Base-by-base conservation (phyloP, 345 rosid genomes). In the Linum trigynum region DNA sequence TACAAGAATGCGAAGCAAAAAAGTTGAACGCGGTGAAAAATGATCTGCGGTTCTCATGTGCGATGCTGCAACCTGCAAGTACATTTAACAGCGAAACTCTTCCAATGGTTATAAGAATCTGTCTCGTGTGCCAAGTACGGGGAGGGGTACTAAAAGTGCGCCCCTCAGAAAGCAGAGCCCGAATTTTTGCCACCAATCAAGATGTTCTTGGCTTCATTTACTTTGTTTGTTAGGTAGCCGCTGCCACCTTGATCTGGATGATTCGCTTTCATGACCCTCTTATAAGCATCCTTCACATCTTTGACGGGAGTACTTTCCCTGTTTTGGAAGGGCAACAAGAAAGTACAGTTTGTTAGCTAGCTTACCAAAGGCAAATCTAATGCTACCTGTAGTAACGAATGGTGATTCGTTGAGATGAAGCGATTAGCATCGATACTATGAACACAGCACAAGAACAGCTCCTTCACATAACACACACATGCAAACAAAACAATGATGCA, bases 191-290 rank as follows among this genome's bases (percentile, higher is more conserved):
- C 38, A 2, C 61, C 61, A 57, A 57, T 35, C 61, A 57, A 37
- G 38, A 57, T 57, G 38, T 57, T 37, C 35, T 57, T 57, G 8
- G 61, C 61, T 57, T 57, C 38, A 12, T 57, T 57, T 10, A 57
- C 38, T 57, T 57, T 57, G 38, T 32, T 17, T 17, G 61, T 8
- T 17, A 57, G 7, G 61, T 57, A 57, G 38, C 23, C 36, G 23
- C 61, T 57, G 23, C 61, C 61, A 4, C 61, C 61, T 32, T 32
- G 38, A 57, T 57, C 61, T 12, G 61, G 61, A 57, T 57, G 61
- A 9, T 57, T 57, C 11, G 23, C 61, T 10, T 17, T 37, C 61
- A 57, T 57, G 32, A 57, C 23, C 23, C 38, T 57, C 61, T 10
- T 32, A 17, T 57, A 37, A 16, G 61, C 61, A 12, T 57, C 61